These are phyloP conservation scores for Leccinum imitatum DNA, from an alignment of 768 basidiomycete species.

Conservation along the genomic window DNA sequence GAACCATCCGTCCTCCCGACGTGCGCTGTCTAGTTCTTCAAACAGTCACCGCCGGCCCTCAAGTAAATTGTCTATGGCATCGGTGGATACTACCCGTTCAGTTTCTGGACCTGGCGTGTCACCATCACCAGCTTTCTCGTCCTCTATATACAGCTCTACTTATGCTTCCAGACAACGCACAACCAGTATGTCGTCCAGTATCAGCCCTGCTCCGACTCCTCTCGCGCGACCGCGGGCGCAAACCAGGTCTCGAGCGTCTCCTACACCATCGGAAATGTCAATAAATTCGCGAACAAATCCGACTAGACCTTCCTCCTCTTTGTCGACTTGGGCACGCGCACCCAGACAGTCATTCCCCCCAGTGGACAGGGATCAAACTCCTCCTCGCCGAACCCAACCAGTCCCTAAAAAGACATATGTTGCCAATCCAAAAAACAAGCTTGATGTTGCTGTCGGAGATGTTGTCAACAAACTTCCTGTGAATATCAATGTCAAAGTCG, in stretches of 20 bases:
- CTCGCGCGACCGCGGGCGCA: slow-evolving; percentile 42
- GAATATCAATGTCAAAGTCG: slow-evolving; percentile 78
- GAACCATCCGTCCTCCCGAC: slow-evolving; percentile 45
- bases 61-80: slow-evolving; percentile 53
- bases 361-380: slow-evolving; percentile 44
- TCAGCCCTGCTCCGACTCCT: slow-evolving; percentile 34
- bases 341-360: slow-evolving; percentile 61
- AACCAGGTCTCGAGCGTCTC: slow-evolving; percentile 52
- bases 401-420: slow-evolving; percentile 68
- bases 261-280: slow-evolving; percentile 61
- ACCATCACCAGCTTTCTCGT: slow-evolving; percentile 33
- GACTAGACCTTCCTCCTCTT: slow-evolving; percentile 43
- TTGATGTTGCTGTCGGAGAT: slow-evolving; percentile 90
- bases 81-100: slow-evolving; percentile 54
- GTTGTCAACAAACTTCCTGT: slow-evolving; percentile 88
- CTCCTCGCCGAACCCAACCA: slow-evolving; percentile 40
- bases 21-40: slow-evolving; percentile 49
- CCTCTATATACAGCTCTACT: slow-evolving; percentile 57
- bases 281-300: slow-evolving; percentile 47
- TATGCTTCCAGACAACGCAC: slow-evolving; percentile 86
- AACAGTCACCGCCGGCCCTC: slow-evolving; percentile 49
- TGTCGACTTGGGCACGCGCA: slow-evolving; percentile 67
- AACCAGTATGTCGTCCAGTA: slow-evolving; percentile 53
- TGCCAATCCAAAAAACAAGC: slow-evolving; percentile 85
- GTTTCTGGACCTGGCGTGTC: slow-evolving; percentile 63